Conservation (phyloP, 1,139 yeast species). For the Citeromyces siamensis region DNA sequence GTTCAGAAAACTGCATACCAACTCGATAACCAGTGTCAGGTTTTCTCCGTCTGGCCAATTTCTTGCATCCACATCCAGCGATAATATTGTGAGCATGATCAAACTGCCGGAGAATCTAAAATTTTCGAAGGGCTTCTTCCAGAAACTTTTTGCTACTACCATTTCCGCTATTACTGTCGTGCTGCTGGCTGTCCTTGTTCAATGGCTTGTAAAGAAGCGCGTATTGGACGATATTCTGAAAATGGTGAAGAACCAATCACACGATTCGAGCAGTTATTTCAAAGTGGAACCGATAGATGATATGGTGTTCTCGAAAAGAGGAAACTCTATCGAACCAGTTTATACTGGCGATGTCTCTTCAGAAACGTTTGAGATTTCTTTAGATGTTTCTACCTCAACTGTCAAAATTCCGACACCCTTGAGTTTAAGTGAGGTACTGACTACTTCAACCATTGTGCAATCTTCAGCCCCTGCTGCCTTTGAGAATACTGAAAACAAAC, state of each 20-base stretch:
- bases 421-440: too few relatives aligned
- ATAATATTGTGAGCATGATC: slow-evolving; percentile 57
- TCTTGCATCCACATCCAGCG: slow-evolving; percentile 73
- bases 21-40: slow-evolving; percentile 68
- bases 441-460: too few relatives aligned
- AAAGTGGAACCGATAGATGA: slow-evolving; percentile 5
- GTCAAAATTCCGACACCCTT: too few relatives aligned
- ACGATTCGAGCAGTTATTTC: slow-evolving; percentile 10
- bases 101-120: slow-evolving; percentile 43
- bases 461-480: too few relatives aligned
- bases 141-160: slow-evolving; percentile 32
- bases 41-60: slow-evolving; percentile 60
- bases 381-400: too few relatives aligned
- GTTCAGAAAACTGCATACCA: slow-evolving; percentile 57
- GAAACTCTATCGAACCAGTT: too few relatives aligned
- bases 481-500: too few relatives aligned
- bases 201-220: slow-evolving; percentile 25
- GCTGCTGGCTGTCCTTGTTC: slow-evolving; percentile 23
- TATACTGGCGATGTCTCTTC: too few relatives aligned
- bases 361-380: too few relatives aligned
- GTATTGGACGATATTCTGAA: slow-evolving; percentile 10
- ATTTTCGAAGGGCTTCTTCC: slow-evolving; percentile 29
- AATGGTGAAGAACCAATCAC: slow-evolving; percentile 8
- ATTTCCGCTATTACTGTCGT: slow-evolving; percentile 32
- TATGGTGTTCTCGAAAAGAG: too few relatives aligned